Evolutionary conservation across 768 basidiomycete genomes (phyloP), one percentile per base, ranked within the genome.

Genomic region (button mushroom (Agaricus bisporus)): DNA sequence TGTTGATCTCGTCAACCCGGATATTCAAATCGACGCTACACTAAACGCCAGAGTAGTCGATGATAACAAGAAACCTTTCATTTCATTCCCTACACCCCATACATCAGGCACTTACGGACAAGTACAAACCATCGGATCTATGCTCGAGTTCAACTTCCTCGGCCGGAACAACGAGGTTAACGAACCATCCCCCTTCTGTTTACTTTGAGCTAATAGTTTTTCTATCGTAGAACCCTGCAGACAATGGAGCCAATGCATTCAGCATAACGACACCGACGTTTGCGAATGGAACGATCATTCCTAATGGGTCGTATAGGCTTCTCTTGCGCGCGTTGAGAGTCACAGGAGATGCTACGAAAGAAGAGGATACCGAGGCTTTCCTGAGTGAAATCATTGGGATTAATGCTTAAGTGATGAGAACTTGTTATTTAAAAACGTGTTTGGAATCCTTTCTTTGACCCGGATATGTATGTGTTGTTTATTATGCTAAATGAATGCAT

Each of bases 381-480:
- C 60, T 77, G 54, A 75, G 76, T 53, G 73, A 73, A 10, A 64
- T 76, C 47, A 57, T 71, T 76, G 57, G 83, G 75, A 63, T 82
- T 81, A 17, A 75, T 79, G 61, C 46, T 78, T 79, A 28, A 74
- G 73, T 56, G 44, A 32, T 29, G 39, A n/a, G 26, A 25, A n/a
- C 14, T 28, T 29, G 32, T 25, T 39, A 20, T 29, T 43, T n/a
- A n/a, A n/a, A n/a, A n/a, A n/a, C n/a, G n/a, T n/a, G n/a, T n/a
- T n/a, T n/a, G n/a, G n/a, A n/a, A n/a, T n/a, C n/a, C n/a, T 56
- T 47, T 9, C 15, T 29, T 45, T 51, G 11, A n/a, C n/a, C 48
- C 20, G 25, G 48, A 39, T 7, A 32, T 6, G 8, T 32, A 32
- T 32, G 8, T 32, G 11, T 32, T 32, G 32, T 3, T 32, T 32